phyloP scores from a whole-genome alignment of 2,329 filamentous ascomycete species.

The Arachnopeziza araneosa region DNA sequence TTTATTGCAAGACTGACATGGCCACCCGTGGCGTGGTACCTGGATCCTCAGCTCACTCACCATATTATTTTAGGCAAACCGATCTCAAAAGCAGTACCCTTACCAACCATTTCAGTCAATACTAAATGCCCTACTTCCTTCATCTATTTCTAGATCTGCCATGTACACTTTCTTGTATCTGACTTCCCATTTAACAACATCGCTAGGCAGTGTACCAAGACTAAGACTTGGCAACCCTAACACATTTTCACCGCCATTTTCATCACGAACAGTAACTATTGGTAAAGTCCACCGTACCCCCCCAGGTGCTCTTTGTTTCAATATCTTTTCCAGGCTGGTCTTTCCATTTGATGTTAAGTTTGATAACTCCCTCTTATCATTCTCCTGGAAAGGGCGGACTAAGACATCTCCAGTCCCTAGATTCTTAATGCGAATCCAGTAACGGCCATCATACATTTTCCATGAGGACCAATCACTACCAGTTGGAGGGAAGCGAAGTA shows the following conservation, averaged over 20 bases:
- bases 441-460: conserved; percentile 51
- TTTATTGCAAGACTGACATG: no score
- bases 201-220: conserved; percentile 1
- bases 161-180: conserved; percentile 22
- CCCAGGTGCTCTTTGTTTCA: conserved; percentile 12
- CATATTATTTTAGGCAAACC: no score
- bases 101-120: neutral
- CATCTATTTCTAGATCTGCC: neutral
- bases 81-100: no score
- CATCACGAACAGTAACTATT: conserved; percentile 9
- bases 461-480: conserved; percentile 17
- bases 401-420: neutral
- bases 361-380: neutral
- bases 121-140: neutral
- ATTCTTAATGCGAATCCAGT: conserved; percentile 47
- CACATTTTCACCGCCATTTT: conserved; percentile 1
- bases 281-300: conserved; percentile 25
- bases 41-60: no score
- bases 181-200: conserved; percentile 16
- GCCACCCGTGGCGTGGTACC: no score
- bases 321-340: neutral
- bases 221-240: conserved; percentile 21
- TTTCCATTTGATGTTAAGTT: neutral
- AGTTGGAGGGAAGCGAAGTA: neutral
- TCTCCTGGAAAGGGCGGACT: neutral